Conservation (phyloP, 78 protist genomes). For the Dictyostelium purpureum region DNA sequence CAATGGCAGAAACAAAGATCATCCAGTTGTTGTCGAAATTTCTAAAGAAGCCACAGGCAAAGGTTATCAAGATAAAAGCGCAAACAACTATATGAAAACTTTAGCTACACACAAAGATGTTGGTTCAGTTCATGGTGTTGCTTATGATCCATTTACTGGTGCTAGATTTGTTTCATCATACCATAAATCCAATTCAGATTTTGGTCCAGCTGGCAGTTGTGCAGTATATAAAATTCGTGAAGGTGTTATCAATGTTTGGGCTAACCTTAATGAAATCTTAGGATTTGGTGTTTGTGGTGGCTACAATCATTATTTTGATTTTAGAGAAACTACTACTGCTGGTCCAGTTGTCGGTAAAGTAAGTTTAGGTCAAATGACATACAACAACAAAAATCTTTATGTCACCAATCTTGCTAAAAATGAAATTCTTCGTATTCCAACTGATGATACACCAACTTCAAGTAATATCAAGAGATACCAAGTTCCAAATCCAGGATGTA, state of each 20-base stretch:
- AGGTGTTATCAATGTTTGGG: background rate
- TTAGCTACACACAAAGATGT: constrained; percentile 40
- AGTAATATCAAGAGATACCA: background rate
- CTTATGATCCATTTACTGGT: constrained; percentile 2
- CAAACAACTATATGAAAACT: background rate
- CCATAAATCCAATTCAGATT: constrained; percentile 16
- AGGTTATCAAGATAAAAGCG: background rate
- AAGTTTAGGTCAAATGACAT: constrained; percentile 25
- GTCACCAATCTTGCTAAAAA: constrained; percentile 23
- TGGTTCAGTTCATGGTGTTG: constrained; percentile 55
- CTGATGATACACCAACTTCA: background rate
- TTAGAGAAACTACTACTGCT: background rate
- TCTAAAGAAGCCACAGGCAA: constrained; percentile 13
- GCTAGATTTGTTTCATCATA: constrained; percentile 23
- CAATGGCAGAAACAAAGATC: constrained; percentile 19
- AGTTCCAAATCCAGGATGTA: constrained; percentile 52
- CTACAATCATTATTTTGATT: constrained; percentile 18
- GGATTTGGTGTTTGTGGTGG: constrained; percentile 26
- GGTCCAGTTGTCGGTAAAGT: constrained; percentile 36
- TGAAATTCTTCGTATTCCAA: constrained; percentile 20
- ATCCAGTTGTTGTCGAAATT: constrained; percentile 4
- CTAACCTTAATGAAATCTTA: background rate
- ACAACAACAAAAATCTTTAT: background rate
- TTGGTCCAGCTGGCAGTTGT: constrained; percentile 59
- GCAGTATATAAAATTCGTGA: constrained; percentile 19